Conservation (phyloP, 208 protist genomes). For the Trypanosoma boissoni region DNA sequence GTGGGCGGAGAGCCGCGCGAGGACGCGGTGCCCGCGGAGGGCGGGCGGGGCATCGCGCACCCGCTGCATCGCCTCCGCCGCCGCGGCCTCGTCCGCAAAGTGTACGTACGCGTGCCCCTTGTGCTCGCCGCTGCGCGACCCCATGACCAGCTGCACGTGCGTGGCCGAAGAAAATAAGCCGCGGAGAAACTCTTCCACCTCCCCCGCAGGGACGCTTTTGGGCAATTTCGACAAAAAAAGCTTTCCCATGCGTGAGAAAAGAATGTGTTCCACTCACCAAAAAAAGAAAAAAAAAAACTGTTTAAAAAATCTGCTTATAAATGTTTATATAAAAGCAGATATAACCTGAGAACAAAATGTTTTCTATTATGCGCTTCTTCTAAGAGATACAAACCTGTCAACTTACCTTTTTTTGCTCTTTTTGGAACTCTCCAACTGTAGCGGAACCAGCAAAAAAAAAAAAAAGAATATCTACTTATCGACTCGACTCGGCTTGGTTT, state of each 20-base stretch:
- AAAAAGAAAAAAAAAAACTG: not conserved
- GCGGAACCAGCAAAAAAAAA: too few species aligned
- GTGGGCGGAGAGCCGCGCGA: too few species aligned
- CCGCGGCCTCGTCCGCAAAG: slow-evolving; percentile 21
- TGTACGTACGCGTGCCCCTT: slow-evolving; percentile 53
- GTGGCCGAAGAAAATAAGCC: slow-evolving; percentile 23
- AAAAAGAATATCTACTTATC: too few species aligned
- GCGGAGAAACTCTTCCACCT: slow-evolving; percentile 28
- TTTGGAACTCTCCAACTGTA: too few species aligned
- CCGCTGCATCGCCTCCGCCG: slow-evolving; percentile 12
- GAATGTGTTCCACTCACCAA: not conserved
- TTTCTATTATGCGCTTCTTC: too few species aligned
- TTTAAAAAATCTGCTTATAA: slow-evolving; percentile 5
- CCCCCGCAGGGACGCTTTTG: slow-evolving; percentile 14
- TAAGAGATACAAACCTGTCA: too few species aligned
- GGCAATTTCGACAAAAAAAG: slow-evolving; percentile 52
- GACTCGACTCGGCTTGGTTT: too few species aligned
- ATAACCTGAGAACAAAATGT: too few species aligned
- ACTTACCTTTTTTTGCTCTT: too few species aligned
- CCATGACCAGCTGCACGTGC: slow-evolving; percentile 26
- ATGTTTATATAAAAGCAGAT: too few species aligned
- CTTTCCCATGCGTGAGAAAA: slow-evolving; percentile 19
- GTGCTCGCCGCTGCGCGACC: slow-evolving; percentile 20
- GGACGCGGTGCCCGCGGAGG: too few species aligned
- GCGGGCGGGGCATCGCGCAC: not conserved